Evolutionary conservation across 768 basidiomycete species (phyloP).

Genomic region (Auricularia sp.): DNA sequence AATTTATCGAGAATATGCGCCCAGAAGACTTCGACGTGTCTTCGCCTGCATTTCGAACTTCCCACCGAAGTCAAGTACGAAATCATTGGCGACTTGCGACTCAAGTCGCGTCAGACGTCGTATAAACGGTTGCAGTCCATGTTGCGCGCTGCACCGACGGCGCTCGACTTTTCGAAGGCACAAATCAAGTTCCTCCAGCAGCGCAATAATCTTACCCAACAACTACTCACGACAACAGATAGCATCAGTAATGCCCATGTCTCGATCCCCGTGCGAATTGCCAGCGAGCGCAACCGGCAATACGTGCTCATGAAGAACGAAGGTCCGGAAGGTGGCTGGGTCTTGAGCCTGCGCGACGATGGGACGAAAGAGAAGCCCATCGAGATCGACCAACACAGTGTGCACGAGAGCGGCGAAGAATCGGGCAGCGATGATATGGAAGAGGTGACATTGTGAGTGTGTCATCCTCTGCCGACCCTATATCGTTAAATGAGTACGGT

Average conservation of each 20-base stretch:
- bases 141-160: conserved; percentile 65
- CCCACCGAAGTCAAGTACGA: conserved; percentile 98
- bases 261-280: conserved; percentile 86
- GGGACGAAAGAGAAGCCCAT: conserved; percentile 82
- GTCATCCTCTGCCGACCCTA: background rate
- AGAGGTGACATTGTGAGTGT: conserved; percentile 57
- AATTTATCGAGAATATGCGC: conserved; percentile 92
- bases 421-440: conserved; percentile 54
- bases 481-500: too few species aligned
- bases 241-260: conserved; percentile 84
- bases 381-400: conserved; percentile 52
- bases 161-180: conserved; percentile 91
- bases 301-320: conserved; percentile 94
- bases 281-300: conserved; percentile 88
- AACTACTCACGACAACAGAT: conserved; percentile 84
- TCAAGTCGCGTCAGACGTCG: conserved; percentile 91
- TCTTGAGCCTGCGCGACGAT: conserved; percentile 81
- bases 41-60: conserved; percentile 81
- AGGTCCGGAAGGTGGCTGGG: conserved; percentile 82
- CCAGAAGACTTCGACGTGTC: conserved; percentile 91
- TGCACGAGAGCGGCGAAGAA: conserved; percentile 26
- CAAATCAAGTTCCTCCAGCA: conserved; percentile 88
- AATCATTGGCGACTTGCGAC: conserved; percentile 88
- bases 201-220: conserved; percentile 86
- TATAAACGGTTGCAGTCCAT: conserved; percentile 86